phyloP scores from a whole-genome alignment of 2,329 filamentous ascomycete genomes.

The Trichoderma sp. region DNA sequence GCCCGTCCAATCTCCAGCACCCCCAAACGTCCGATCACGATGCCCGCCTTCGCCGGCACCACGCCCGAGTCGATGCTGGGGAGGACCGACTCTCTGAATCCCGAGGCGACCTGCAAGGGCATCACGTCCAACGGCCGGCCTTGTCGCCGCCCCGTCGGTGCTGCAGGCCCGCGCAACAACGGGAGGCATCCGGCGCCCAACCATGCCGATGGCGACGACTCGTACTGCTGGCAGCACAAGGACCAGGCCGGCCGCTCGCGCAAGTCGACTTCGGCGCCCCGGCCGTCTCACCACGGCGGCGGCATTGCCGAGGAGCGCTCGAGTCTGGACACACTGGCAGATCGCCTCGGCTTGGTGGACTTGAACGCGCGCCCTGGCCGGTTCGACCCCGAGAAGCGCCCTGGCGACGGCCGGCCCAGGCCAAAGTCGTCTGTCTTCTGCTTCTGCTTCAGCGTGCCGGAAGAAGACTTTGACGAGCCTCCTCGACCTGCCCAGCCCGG shows the following conservation, averaged over 20 bases:
- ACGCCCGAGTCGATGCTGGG: constrained; percentile 79
- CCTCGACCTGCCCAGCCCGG: constrained; percentile 39
- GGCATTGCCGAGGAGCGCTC: constrained; percentile 62
- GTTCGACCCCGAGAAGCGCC: constrained; percentile 27
- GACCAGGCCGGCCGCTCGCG: constrained; percentile 66
- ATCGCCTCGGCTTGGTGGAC: constrained; percentile 72
- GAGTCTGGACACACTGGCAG: constrained; percentile 84
- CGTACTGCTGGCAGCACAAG: constrained; percentile 94
- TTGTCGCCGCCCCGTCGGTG: constrained; percentile 66
- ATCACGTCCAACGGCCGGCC: constrained; percentile 78
- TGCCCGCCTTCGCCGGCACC: constrained; percentile 39
- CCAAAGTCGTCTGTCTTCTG: constrained; percentile 38
- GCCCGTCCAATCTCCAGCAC: too few species aligned
- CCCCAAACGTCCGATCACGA: too few species aligned
- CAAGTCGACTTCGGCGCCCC: constrained; percentile 43
- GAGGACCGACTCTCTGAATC: constrained; percentile 81
- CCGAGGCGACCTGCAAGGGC: constrained; percentile 80
- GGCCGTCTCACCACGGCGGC: not conserved
- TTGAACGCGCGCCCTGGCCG: constrained; percentile 45
- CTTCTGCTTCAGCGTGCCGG: constrained; percentile 52
- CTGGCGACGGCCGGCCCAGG: constrained; percentile 19
- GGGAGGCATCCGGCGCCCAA: constrained; percentile 24
- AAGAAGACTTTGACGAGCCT: constrained; percentile 38
- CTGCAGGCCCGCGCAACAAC: constrained; percentile 18
- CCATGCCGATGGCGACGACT: constrained; percentile 57